phyloP scores from a whole-genome alignment of 768 basidiomycete genomes.

The Glaciozyma martinii region DNA sequence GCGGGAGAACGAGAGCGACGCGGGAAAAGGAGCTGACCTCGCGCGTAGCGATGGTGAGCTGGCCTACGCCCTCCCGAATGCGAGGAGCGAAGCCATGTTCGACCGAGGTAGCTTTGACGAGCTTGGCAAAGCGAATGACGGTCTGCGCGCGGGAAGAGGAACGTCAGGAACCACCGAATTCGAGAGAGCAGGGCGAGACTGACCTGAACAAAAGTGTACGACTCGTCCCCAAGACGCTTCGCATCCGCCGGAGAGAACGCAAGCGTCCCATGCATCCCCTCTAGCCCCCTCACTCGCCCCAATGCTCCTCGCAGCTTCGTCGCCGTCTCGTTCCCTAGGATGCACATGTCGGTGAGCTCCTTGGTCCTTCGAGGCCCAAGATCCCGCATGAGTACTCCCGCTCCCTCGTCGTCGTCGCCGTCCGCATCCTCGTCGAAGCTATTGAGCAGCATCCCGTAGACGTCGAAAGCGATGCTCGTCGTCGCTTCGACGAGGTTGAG shows the following conservation, averaged over 20 bases:
- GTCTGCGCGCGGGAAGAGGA: slow-evolving; percentile 2
- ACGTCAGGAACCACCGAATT: neutral
- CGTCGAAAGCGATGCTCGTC: slow-evolving; percentile 21
- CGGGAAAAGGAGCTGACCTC: slow-evolving; percentile 14
- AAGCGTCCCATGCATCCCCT: neutral
- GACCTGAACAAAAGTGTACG: slow-evolving; percentile 30
- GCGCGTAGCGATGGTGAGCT: slow-evolving; percentile 29
- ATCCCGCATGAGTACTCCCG: slow-evolving; percentile 4
- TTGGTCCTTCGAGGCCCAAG: slow-evolving; percentile 10
- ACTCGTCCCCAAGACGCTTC: slow-evolving; percentile 12
- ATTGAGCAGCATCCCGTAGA: slow-evolving; percentile 31
- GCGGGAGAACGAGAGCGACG: neutral
- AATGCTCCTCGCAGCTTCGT: slow-evolving; percentile 9
- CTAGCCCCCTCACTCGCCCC: slow-evolving; percentile 15
- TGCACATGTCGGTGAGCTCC: slow-evolving; percentile 27
- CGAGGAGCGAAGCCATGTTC: slow-evolving; percentile 29
- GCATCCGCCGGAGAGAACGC: slow-evolving; percentile 21
- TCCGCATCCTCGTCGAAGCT: slow-evolving; percentile 19
- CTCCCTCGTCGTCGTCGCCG: neutral
- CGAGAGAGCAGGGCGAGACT: neutral
- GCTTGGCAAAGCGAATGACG: slow-evolving; percentile 30
- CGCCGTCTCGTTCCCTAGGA: slow-evolving; percentile 21
- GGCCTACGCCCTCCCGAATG: slow-evolving; percentile 23
- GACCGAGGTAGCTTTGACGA: slow-evolving; percentile 23
- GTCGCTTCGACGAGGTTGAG: slow-evolving; percentile 28